phyloP scores from a whole-genome alignment of 2,329 filamentous ascomycete genomes.

The Capronia epimyces region DNA sequence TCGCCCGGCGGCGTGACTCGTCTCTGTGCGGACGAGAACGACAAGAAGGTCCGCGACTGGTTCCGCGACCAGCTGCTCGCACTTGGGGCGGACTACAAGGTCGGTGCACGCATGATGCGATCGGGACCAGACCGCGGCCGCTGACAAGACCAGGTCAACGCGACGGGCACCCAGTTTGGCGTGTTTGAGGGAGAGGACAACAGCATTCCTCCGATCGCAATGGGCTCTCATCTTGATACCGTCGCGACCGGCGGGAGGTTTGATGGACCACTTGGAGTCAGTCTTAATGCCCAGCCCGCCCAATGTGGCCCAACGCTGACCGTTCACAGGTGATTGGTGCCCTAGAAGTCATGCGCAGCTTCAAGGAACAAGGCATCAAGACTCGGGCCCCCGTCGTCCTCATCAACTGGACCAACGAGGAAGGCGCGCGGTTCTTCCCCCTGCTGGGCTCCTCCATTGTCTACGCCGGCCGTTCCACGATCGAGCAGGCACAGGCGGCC shows the following conservation, averaged over 20 bases:
- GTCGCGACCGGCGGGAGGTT: slow-evolving; percentile 30
- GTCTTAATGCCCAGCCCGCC: neutral
- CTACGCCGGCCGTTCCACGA: slow-evolving; percentile 20
- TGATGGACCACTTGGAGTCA: slow-evolving; percentile 28
- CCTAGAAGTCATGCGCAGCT: slow-evolving; percentile 36
- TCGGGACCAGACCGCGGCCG: too few species aligned
- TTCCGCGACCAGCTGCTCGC: slow-evolving; percentile 27
- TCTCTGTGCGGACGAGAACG: slow-evolving; percentile 25
- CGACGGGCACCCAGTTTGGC: slow-evolving; percentile 36
- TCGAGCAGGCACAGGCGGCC: slow-evolving; percentile 8
- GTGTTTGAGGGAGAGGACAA: slow-evolving; percentile 29
- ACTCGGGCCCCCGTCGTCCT: slow-evolving; percentile 27
- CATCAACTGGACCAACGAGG: slow-evolving; percentile 33
- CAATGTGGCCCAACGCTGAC: neutral
- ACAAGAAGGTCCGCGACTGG: slow-evolving; percentile 30
- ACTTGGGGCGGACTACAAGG: slow-evolving; percentile 30
- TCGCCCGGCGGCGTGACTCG: slow-evolving; percentile 23
- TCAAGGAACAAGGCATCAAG: slow-evolving; percentile 34
- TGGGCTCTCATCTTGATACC: slow-evolving; percentile 30
- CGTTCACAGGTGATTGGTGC: slow-evolving; percentile 23
- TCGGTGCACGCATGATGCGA: neutral
- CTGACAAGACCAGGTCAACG: slow-evolving; percentile 28
- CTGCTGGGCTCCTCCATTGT: slow-evolving; percentile 18
- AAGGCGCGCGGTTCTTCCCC: slow-evolving; percentile 21
- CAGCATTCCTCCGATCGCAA: slow-evolving; percentile 29